Conservation (phyloP, 208 protist species). For the Tritrichomonas musculus region DNA sequence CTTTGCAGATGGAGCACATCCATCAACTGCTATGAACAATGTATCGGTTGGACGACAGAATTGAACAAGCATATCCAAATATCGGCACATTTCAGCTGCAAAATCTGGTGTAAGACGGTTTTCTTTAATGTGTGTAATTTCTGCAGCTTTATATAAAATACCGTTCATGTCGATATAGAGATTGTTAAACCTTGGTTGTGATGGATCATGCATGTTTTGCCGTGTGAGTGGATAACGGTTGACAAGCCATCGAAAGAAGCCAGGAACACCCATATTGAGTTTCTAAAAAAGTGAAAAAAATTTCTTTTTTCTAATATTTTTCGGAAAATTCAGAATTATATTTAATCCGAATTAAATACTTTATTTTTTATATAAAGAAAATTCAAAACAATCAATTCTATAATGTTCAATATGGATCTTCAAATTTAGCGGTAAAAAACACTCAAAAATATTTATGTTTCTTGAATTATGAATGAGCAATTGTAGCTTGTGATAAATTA, state of each 20-base stretch:
- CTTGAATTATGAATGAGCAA: no score
- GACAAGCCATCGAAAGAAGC: conserved; percentile 32
- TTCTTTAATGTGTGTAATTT: neutral
- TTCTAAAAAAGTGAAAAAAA: no score
- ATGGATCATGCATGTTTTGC: neutral
- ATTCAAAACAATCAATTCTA: no score
- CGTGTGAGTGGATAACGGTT: conserved; percentile 23
- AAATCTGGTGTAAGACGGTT: neutral
- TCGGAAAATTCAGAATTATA: no score
- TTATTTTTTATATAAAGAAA: no score
- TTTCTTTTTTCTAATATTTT: no score
- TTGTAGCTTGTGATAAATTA: no score
- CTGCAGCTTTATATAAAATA: neutral
- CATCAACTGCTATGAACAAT: conserved; percentile 18
- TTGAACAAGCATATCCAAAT: neutral
- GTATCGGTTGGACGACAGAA: neutral
- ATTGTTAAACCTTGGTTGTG: neutral
- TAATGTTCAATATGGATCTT: no score
- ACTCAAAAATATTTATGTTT: no score
- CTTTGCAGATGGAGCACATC: neutral
- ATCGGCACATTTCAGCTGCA: neutral
- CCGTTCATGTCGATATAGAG: conserved; percentile 27
- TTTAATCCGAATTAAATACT: no score
- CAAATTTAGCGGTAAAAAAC: no score
- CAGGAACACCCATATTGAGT: conserved; percentile 38